Percentiles rank a stretch among this genome's conserved stretches.
phyloP scores from a whole-genome alignment of 108 stramenopile genomes.

The Mediolabrus comicus region DNA sequence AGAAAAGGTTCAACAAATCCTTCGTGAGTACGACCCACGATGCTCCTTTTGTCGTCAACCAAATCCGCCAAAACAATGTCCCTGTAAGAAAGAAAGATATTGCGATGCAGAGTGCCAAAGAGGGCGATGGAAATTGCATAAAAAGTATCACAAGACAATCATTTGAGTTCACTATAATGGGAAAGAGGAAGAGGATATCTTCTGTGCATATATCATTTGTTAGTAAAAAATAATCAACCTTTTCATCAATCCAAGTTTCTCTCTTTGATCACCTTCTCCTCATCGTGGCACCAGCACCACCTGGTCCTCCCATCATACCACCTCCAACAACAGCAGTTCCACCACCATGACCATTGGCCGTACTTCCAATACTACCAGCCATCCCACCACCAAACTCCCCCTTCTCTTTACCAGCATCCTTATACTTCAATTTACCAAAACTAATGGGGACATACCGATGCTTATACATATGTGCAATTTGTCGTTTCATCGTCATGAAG shows the following conservation, averaged over 20 bases:
- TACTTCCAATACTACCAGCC: constrained; percentile 44
- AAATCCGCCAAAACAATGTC: not conserved
- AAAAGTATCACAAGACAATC: not conserved
- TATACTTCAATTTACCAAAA: constrained; percentile 92
- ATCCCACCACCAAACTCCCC: constrained; percentile 80
- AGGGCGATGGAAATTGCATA: constrained; percentile 1
- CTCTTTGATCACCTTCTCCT: constrained; percentile 1
- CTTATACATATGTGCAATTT: constrained; percentile 99
- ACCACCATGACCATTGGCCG: not conserved
- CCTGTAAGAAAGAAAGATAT: constrained; percentile 2
- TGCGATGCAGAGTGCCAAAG: not conserved
- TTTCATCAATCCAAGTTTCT: too few relatives aligned
- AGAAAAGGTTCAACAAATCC: not conserved
- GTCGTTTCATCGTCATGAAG: constrained; percentile 99
- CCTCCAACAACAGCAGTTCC: constrained; percentile 9
- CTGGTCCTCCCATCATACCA: constrained; percentile 22
- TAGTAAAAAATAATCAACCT: too few relatives aligned
- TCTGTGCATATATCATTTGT: too few relatives aligned
- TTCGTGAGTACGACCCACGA: not conserved
- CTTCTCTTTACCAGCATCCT: constrained; percentile 81
- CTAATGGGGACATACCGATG: constrained; percentile 97
- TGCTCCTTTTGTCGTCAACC: not conserved
- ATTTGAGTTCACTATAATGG: not conserved
- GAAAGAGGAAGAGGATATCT: too few relatives aligned
- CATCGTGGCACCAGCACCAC: constrained; percentile 7